These are phyloP conservation scores for Solanum piurae DNA, from an alignment of 257 asterid genomes.

Conservation along the genomic window DNA sequence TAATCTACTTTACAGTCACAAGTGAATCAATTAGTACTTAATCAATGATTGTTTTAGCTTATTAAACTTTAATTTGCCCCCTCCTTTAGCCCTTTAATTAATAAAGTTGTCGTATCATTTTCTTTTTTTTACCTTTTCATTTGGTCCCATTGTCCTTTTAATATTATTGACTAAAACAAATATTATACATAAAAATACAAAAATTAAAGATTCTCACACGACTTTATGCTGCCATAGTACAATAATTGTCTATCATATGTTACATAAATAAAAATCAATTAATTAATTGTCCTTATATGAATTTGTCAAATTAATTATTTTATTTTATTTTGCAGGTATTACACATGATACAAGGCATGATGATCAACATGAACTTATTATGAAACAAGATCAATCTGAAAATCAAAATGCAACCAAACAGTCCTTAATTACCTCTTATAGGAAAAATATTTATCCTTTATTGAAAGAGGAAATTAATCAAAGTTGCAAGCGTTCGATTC, in stretches of 20 bases:
- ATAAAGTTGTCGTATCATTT: background rate
- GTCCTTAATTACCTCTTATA: constrained; percentile 43
- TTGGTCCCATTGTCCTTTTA: background rate
- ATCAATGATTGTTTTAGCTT: background rate
- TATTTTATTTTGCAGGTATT: constrained; percentile 34
- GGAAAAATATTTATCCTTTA: constrained; percentile 39
- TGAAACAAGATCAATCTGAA: constrained; percentile 35
- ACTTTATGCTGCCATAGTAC: background rate
- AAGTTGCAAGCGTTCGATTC: constrained; percentile 3
- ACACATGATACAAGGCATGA: constrained; percentile 61
- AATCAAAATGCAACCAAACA: constrained; percentile 47
- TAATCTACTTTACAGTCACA: background rate
- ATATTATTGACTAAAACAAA: background rate
- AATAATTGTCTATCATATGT: background rate
- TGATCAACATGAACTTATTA: constrained; percentile 39
- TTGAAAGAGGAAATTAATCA: constrained; percentile 43
- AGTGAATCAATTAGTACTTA: background rate
- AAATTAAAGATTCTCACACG: background rate
- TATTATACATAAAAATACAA: background rate
- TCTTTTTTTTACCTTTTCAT: background rate
- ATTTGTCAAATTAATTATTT: background rate
- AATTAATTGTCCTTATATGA: background rate
- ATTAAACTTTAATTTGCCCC: background rate
- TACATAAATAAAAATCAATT: background rate
- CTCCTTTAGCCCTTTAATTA: background rate